Conservation (phyloP, 2,329 filamentous ascomycete species). For the Trichoderma koningii region DNA sequence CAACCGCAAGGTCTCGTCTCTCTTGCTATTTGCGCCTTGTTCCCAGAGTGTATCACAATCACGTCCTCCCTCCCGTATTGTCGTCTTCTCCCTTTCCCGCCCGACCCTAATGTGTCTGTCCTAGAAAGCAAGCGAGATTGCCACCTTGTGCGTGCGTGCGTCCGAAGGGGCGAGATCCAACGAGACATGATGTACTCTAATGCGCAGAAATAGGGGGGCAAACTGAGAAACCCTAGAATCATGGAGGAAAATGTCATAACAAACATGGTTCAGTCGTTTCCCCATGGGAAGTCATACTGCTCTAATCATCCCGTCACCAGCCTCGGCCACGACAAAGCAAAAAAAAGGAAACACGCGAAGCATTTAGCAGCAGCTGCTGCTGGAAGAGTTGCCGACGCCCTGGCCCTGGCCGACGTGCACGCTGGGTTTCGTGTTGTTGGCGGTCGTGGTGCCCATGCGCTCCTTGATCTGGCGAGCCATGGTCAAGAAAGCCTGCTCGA, state of each 20-base stretch:
- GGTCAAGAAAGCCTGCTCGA: constrained; percentile 99
- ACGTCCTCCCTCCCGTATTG: constrained; percentile 25
- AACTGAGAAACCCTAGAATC: constrained; percentile 30
- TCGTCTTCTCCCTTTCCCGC: constrained; percentile 26
- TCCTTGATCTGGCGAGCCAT: constrained; percentile 99
- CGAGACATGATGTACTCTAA: constrained; percentile 42
- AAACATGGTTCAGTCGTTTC: constrained; percentile 39
- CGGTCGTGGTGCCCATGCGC: constrained; percentile 94
- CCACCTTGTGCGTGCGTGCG: constrained; percentile 24
- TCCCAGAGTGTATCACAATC: constrained; percentile 25
- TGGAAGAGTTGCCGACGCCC: constrained; percentile 85
- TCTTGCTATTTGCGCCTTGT: constrained; percentile 25
- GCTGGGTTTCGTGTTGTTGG: constrained; percentile 97
- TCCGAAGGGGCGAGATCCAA: constrained; percentile 38
- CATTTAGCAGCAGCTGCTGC: constrained; percentile 85
- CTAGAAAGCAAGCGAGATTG: constrained; percentile 27
- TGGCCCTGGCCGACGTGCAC: constrained; percentile 95
- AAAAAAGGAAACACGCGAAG: constrained; percentile 14
- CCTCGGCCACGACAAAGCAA: constrained; percentile 27
- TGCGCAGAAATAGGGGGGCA: constrained; percentile 36
- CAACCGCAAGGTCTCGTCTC: constrained; percentile 24
- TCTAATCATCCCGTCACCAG: constrained; percentile 27
- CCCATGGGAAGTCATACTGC: constrained; percentile 33
- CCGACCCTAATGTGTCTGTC: constrained; percentile 27
- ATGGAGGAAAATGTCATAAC: constrained; percentile 36